Base-by-base conservation (phyloP, 2,329 filamentous ascomycete species). In the Periglandula ipomoeae region DNA sequence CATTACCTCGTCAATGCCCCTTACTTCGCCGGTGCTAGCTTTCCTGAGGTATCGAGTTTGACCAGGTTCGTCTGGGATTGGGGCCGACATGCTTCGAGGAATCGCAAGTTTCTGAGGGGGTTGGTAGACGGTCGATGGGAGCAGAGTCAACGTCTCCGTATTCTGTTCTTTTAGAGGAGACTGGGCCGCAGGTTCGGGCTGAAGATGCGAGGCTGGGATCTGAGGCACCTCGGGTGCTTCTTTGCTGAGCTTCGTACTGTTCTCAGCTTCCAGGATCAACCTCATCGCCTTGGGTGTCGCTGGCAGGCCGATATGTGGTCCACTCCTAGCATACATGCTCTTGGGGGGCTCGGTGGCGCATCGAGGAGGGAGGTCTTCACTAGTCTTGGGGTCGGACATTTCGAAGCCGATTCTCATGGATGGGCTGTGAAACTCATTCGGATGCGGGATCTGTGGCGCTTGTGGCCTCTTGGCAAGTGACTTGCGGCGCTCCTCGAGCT, bases 261-360 rank as follows among this genome's bases (percentile, higher is more conserved):
- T 70, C 50, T 82, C 76, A 2, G 73, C 67, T 55, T 80, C 78
- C 56, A 91, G 82, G 39, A 87, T 81, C 1, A 94, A 81, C 19
- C 86, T 81, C 89, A 96, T 95, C 1, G 89, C 89, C 68, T 88
- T 84, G 26, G 91, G 90, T 1, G 90, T 96, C 2, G 89, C 88
- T 13, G 91, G 89, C n/a, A 95, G 76, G 0, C 89, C 90, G 46
- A 91, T 76, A 5, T 78, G 75, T 1, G 76, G 71, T 1, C 74
- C 74, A 2, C 60, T 67, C 15, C 62, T 56, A 30, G 71, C 70
- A 52, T 74, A 75, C 63, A 78, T 76, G 61, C 70, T 73, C 52
- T 67, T 67, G 2, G 71, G 74, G 2, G 81, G 78, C 52, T 85
- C 82, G 2, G 79, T 82, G 7, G 84, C 87, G 57, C 82, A 84